Evolutionary conservation across 352 stramenopile genomes (phyloP).

Genomic region (Pythium biforme): DNA sequence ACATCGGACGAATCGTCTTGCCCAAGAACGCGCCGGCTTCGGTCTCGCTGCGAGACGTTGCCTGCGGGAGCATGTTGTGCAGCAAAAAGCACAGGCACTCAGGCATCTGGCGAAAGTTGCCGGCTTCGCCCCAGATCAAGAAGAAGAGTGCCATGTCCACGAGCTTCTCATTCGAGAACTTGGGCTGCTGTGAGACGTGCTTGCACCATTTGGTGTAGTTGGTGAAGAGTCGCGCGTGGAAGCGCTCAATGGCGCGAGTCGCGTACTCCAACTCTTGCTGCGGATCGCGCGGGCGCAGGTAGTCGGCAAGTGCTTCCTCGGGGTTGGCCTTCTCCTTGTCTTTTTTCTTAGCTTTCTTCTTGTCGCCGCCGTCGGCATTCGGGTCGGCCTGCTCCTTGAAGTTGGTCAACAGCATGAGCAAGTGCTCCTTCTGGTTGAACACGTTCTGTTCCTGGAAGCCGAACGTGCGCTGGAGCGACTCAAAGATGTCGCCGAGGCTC

Average conservation of each 20-base stretch:
- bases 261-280: slow-evolving; percentile 71
- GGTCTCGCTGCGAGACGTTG: slow-evolving; percentile 53
- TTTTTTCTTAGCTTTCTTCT: slow-evolving; percentile 32
- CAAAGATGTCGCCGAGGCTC: slow-evolving; percentile 50
- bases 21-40: slow-evolving; percentile 66
- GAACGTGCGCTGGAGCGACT: slow-evolving; percentile 89
- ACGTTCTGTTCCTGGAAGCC: slow-evolving; percentile 87
- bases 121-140: slow-evolving; percentile 82
- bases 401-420: slow-evolving; percentile 43
- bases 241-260: slow-evolving; percentile 72
- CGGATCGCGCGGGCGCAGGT: slow-evolving; percentile 38
- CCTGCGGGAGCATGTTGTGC: slow-evolving; percentile 73
- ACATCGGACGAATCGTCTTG: slow-evolving; percentile 80
- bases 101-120: slow-evolving; percentile 80
- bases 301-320: slow-evolving; percentile 27
- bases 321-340: slow-evolving; percentile 26
- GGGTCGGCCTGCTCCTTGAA: slow-evolving; percentile 41
- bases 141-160: slow-evolving; percentile 84
- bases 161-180: slow-evolving; percentile 72
- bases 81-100: slow-evolving; percentile 81
- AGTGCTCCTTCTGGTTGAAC: slow-evolving; percentile 42
- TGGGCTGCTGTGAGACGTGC: slow-evolving; percentile 77
- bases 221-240: slow-evolving; percentile 73
- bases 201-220: slow-evolving; percentile 91
- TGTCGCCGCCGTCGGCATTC: slow-evolving; percentile 13